These are phyloP conservation scores for Thielaviopsis populi DNA, from an alignment of 2,329 filamentous ascomycete genomes.

Conservation along the genomic window DNA sequence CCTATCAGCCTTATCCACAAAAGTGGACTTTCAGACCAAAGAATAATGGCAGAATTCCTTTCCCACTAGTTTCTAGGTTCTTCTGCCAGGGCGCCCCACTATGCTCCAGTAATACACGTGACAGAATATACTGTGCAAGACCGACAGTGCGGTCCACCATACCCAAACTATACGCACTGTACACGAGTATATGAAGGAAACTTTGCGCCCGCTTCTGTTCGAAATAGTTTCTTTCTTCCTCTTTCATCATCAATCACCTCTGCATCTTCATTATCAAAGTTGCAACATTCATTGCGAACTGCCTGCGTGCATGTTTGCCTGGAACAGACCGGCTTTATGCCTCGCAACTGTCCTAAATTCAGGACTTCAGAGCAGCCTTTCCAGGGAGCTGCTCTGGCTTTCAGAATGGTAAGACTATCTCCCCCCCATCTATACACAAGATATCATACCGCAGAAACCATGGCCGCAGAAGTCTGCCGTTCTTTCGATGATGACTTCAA, in stretches of 20 bases:
- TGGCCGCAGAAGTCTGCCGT: slow-evolving; percentile 6
- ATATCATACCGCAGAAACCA: not conserved
- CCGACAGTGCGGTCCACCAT: slow-evolving; percentile 11
- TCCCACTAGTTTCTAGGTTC: not conserved
- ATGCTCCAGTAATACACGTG: not conserved
- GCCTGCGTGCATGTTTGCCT: not conserved
- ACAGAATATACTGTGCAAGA: not conserved
- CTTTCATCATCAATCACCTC: slow-evolving; percentile 1
- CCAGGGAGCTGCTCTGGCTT: not conserved
- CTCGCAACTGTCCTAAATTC: not conserved
- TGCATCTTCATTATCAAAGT: not conserved
- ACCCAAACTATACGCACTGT: not conserved
- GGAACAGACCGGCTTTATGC: not conserved
- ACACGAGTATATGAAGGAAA: slow-evolving; percentile 9
- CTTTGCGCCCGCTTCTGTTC: not conserved
- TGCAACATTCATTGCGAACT: not conserved
- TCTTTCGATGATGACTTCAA: slow-evolving; percentile 55
- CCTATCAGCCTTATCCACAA: not conserved
- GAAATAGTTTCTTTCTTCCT: slow-evolving; percentile 8
- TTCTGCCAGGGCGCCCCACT: not conserved
- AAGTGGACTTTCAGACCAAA: not conserved
- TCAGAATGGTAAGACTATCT: not conserved
- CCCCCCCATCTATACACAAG: not conserved
- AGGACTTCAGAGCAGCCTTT: not conserved
- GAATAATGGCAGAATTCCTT: not conserved